Percentiles rank a stretch among this genome's conserved stretches.
Evolutionary conservation across 139 green algal genomes (phyloP).

Genomic region (Chlorella sp.): DNA sequence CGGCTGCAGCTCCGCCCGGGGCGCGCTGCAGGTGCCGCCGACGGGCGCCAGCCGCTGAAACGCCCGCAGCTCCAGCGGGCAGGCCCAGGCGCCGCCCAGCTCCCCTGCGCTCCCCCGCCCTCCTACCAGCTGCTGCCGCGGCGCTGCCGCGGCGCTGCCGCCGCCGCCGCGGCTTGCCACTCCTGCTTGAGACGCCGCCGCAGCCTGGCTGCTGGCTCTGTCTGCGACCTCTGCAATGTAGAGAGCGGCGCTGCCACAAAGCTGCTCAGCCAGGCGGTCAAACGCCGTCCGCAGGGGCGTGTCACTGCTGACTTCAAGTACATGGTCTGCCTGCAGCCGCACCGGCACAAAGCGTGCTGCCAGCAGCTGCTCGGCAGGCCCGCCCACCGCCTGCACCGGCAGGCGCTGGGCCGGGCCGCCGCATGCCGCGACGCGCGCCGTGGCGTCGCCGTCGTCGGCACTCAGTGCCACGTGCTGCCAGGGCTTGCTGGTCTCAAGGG

Average conservation of each 20-base stretch:
- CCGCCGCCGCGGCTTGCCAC: background rate
- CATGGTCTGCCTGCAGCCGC: conserved; percentile 8
- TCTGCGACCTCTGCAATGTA: conserved; percentile 12
- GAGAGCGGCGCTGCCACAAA: conserved; percentile 2
- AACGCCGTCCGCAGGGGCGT: background rate
- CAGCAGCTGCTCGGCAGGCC: background rate
- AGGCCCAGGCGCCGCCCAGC: conserved; percentile 24
- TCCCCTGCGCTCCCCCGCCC: background rate
- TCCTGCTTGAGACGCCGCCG: background rate
- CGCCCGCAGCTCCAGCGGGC: background rate
- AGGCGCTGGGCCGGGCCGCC: background rate
- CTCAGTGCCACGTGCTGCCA: background rate
- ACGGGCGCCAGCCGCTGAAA: background rate
- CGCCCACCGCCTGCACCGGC: background rate
- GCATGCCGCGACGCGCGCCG: background rate
- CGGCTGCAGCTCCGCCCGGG: conserved; percentile 7
- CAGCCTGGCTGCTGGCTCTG: background rate
- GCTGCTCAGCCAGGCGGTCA: conserved; percentile 9
- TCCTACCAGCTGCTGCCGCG: background rate
- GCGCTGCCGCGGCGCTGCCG: background rate
- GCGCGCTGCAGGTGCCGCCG: conserved; percentile 2
- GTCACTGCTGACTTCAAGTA: background rate
- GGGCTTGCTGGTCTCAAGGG: background rate
- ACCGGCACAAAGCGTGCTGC: conserved; percentile 10
- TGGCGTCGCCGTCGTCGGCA: background rate